Percentiles rank a stretch among this genome's conserved stretches.
Evolutionary conservation across 2,329 filamentous ascomycete genomes (phyloP).

Genomic region (Reticulascus tulasneorum): DNA sequence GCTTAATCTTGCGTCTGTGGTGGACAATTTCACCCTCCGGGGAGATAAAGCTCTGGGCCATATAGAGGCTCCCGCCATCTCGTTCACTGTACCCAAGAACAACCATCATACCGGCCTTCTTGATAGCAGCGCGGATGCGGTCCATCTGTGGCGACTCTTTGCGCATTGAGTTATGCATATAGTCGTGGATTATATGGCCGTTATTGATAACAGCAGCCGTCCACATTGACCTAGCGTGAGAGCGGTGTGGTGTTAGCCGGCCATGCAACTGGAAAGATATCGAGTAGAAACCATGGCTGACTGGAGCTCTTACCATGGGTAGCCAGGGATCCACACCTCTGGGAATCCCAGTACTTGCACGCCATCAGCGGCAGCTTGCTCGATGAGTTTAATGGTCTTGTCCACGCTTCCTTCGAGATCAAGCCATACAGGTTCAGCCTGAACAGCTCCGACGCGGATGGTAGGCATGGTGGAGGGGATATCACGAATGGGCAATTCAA

Average conservation of each 20-base stretch:
- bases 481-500: no score
- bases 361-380: slow-evolving; percentile 47
- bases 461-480: background rate
- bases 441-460: slow-evolving; percentile 43
- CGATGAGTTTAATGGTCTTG: slow-evolving; percentile 55
- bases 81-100: slow-evolving; percentile 48
- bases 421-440: slow-evolving; percentile 58
- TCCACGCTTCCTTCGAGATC: slow-evolving; percentile 49
- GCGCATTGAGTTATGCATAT: slow-evolving; percentile 37
- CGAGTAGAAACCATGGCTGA: no score
- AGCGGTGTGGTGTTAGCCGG: no score
- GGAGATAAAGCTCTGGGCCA: slow-evolving; percentile 41
- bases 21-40: slow-evolving; percentile 33
- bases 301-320: no score
- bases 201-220: slow-evolving; percentile 29
- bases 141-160: slow-evolving; percentile 40
- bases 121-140: slow-evolving; percentile 34
- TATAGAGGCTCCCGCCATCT: slow-evolving; percentile 40
- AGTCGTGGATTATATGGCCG: slow-evolving; percentile 20
- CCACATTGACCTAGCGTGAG: no score
- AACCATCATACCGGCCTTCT: slow-evolving; percentile 39
- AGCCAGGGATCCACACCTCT: slow-evolving; percentile 52
- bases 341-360: slow-evolving; percentile 53
- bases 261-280: no score
- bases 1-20: slow-evolving; percentile 46